Evolutionary conservation across 495 filamentous ascomycete genomes (phyloP).

Genomic region (Podospora pseudopauciseta): DNA sequence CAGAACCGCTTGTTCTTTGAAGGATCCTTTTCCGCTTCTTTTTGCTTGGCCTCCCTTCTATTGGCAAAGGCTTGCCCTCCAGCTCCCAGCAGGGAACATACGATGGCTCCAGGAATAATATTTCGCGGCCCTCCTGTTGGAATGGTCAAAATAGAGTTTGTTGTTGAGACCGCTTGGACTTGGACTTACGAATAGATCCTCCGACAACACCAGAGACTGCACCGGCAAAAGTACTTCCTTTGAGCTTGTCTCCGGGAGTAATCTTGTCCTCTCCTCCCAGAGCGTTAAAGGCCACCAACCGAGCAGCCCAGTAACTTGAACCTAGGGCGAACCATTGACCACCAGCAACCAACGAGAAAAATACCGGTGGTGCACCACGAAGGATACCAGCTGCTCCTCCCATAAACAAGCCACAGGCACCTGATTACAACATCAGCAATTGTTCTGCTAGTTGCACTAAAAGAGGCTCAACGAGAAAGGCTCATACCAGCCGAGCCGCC

Average conservation of each 20-base stretch:
- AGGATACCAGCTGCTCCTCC: constrained; percentile 68
- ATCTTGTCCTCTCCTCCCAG: constrained; percentile 47
- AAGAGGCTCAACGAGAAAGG: background rate
- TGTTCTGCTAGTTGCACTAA: background rate
- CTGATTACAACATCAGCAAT: constrained; percentile 39
- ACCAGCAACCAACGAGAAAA: constrained; percentile 70
- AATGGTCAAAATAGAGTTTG: constrained; percentile 16
- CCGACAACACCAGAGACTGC: constrained; percentile 65
- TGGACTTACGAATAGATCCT: constrained; percentile 59
- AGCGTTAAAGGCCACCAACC: constrained; percentile 30
- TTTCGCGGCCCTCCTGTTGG: constrained; percentile 41
- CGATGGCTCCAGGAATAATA: constrained; percentile 38
- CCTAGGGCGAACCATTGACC: constrained; percentile 79
- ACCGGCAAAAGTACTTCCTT: constrained; percentile 65
- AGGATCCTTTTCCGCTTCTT: constrained; percentile 6
- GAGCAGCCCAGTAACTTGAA: constrained; percentile 71
- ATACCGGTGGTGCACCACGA: constrained; percentile 56
- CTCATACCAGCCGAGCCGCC: constrained; percentile 30
- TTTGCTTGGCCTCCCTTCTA: constrained; percentile 5
- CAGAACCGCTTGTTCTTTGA: constrained; percentile 28
- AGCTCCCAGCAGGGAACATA: constrained; percentile 38
- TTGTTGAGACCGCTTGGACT: background rate
- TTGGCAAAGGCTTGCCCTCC: constrained; percentile 35
- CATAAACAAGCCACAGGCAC: constrained; percentile 63
- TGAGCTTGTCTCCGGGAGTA: constrained; percentile 51